Evolutionary conservation across 1,284 basidiomycete genomes (phyloP).

Genomic region (Papiliotrema laurentii): DNA sequence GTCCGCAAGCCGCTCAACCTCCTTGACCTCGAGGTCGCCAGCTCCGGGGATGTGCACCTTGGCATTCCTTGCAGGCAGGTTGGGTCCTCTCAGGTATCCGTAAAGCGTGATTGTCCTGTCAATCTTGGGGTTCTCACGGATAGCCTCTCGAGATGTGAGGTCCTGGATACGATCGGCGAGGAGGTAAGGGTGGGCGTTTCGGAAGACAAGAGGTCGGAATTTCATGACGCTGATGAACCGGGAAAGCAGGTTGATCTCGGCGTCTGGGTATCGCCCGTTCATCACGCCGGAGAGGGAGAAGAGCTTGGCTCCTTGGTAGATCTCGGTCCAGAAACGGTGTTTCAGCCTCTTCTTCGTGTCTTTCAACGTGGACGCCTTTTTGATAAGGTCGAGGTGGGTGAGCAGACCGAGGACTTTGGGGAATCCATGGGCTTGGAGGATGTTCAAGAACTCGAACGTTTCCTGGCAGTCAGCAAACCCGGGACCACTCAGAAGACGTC

Average conservation of each 20-base stretch:
- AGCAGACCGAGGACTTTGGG: conserved; percentile 97
- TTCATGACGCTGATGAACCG: conserved; percentile 98
- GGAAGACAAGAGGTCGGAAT: conserved; percentile 93
- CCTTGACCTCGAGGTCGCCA: conserved; percentile 75
- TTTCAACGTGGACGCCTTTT: conserved; percentile 80
- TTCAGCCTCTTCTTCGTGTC: conserved; percentile 93
- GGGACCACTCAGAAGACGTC: not conserved
- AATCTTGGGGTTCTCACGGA: conserved; percentile 74
- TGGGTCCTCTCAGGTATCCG: conserved; percentile 90
- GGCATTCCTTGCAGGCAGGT: conserved; percentile 72
- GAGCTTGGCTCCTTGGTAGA: conserved; percentile 96
- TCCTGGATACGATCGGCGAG: conserved; percentile 96
- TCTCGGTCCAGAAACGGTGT: conserved; percentile 99
- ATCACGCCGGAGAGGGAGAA: conserved; percentile 98
- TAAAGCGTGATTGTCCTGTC: conserved; percentile 88
- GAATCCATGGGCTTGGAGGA: conserved; percentile 94
- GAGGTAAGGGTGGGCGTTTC: conserved; percentile 90
- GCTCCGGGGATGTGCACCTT: conserved; percentile 90
- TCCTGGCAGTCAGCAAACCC: conserved; percentile 57
- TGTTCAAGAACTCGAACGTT: conserved; percentile 97
- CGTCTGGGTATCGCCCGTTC: conserved; percentile 97
- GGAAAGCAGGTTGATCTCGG: conserved; percentile 90
- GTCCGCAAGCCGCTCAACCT: conserved; percentile 73
- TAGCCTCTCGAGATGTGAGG: conserved; percentile 79
- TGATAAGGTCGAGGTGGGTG: conserved; percentile 94